phyloP scores from a whole-genome alignment of 257 asterid genomes.

The Fraxinus quadrangulata region DNA sequence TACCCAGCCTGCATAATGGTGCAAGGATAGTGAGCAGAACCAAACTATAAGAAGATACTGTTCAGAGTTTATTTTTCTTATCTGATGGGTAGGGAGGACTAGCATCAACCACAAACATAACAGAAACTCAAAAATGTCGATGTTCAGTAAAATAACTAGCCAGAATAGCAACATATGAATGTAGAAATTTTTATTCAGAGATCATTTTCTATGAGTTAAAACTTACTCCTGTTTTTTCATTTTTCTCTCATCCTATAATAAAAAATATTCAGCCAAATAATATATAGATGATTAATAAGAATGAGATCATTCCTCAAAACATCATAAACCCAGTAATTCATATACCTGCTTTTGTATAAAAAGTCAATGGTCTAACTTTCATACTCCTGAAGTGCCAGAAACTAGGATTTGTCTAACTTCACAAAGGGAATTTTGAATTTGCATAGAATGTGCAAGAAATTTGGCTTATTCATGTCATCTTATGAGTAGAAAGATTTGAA shows the following conservation, averaged over 20 bases:
- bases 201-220: conserved; percentile 1
- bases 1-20: conserved; percentile 75
- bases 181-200: neutral
- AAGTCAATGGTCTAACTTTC: neutral
- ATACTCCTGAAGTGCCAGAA: neutral
- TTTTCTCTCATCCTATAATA: neutral
- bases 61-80: neutral
- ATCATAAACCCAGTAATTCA: neutral
- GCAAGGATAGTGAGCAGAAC: neutral
- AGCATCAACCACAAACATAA: neutral
- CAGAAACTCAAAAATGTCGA: neutral
- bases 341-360: neutral
- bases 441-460: neutral
- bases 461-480: neutral
- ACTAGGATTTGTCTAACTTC: neutral
- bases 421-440: neutral
- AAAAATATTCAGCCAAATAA: neutral
- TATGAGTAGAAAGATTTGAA: neutral
- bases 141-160: neutral
- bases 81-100: neutral
- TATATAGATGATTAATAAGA: neutral
- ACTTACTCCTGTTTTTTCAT: neutral
- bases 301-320: neutral
- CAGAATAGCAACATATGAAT: neutral
- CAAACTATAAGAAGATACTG: neutral